phyloP scores from a whole-genome alignment of 2,329 filamentous ascomycete species.

The Cryphonectria naterciae region DNA sequence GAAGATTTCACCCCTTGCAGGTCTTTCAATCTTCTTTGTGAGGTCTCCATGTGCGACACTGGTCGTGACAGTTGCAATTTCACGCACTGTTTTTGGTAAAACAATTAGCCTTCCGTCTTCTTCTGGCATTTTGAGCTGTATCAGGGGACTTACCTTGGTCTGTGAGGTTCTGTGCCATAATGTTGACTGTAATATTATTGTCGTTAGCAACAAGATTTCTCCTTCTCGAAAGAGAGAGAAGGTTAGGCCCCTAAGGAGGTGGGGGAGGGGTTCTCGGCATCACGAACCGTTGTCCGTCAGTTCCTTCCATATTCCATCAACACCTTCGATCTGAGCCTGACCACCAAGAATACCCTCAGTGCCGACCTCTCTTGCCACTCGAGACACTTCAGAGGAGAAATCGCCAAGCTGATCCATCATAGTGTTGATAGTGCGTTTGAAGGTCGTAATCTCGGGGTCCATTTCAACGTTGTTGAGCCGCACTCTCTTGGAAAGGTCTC shows the following conservation, averaged over 20 bases:
- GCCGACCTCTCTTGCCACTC: conserved; percentile 91
- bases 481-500: conserved; percentile 95
- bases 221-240: neutral
- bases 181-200: conserved; percentile 61
- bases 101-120: neutral
- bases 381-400: conserved; percentile 94
- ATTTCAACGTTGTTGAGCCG: conserved; percentile 94
- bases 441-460: conserved; percentile 96
- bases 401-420: conserved; percentile 99
- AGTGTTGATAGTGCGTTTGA: conserved; percentile 97
- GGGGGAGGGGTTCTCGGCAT: neutral
- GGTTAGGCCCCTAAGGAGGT: too few relatives aligned
- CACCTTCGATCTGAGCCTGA: conserved; percentile 89
- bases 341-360: conserved; percentile 94
- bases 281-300: conserved; percentile 78
- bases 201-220: conserved; percentile 31
- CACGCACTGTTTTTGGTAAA: conserved; percentile 61
- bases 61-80: conserved; percentile 83
- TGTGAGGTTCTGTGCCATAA: conserved; percentile 82
- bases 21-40: conserved; percentile 82
- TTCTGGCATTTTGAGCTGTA: neutral
- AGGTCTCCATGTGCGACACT: conserved; percentile 82
- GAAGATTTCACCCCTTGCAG: conserved; percentile 79
- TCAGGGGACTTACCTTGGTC: conserved; percentile 61
- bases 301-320: conserved; percentile 97